These are phyloP conservation scores for Fusarium burgessii DNA, from an alignment of 2,329 filamentous ascomycete genomes.

Conservation along the genomic window DNA sequence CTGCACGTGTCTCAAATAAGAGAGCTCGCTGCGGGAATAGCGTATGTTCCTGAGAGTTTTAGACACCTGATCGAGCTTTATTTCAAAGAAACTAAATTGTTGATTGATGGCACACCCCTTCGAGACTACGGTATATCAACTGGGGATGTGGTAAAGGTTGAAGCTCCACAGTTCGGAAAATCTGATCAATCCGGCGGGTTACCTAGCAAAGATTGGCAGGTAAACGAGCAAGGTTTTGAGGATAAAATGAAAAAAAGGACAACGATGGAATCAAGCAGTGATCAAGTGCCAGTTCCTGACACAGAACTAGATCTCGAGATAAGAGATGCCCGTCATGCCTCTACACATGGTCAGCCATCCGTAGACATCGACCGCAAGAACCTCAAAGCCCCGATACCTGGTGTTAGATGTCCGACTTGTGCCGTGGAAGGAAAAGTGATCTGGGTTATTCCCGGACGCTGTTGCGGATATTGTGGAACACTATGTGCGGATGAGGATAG, in stretches of 20 bases:
- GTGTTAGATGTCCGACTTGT: fast-evolving
- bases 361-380: fast-evolving
- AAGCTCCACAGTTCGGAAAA: background rate
- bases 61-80: background rate
- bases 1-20: background rate
- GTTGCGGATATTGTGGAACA: background rate
- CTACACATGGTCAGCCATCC: background rate
- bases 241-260: background rate
- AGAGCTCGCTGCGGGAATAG: background rate
- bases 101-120: fast-evolving
- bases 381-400: fast-evolving
- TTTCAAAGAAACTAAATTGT: fast-evolving
- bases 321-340: no score
- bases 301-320: background rate
- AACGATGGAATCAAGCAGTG: fast-evolving
- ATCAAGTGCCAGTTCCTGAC: background rate
- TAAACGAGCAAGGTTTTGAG: background rate
- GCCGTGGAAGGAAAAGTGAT: background rate
- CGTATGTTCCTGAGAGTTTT: fast-evolving
- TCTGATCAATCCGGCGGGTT: fast-evolving
- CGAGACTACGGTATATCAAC: background rate
- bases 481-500: fast-evolving
- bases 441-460: fast-evolving
- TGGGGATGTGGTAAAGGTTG: fast-evolving
- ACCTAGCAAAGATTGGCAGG: fast-evolving